phyloP scores from a whole-genome alignment of 129 eudicot species.

The Centrapalus pauciflorus region DNA sequence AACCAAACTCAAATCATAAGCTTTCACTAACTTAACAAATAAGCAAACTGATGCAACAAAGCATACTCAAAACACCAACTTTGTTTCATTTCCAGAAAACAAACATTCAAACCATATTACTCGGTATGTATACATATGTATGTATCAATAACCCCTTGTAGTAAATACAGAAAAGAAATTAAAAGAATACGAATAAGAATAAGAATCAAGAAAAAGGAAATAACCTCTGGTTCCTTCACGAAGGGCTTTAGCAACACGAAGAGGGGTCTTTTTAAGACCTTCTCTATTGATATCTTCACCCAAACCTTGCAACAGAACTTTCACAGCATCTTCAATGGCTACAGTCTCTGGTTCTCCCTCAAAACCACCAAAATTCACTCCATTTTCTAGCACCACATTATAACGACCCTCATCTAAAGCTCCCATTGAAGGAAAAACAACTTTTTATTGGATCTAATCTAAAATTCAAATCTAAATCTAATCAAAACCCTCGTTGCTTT shows the following conservation, averaged over 20 bases:
- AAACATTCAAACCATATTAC: background rate
- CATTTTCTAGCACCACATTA: slow-evolving; percentile 53
- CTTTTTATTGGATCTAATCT: slow-evolving; percentile 9
- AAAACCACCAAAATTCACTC: slow-evolving; percentile 42
- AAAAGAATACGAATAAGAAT: background rate
- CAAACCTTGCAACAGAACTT: slow-evolving; percentile 74
- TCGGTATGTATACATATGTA: too few species aligned
- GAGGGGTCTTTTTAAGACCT: slow-evolving; percentile 83
- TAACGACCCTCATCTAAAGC: slow-evolving; percentile 76
- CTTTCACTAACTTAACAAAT: background rate
- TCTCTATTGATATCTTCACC: slow-evolving; percentile 89
- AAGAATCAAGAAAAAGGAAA: background rate
- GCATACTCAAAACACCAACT: background rate
- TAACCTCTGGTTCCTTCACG: slow-evolving; percentile 85
- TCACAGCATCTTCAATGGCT: slow-evolving; percentile 78
- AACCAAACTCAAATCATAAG: background rate
- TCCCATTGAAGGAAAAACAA: slow-evolving; percentile 57
- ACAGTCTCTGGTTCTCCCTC: slow-evolving; percentile 47
- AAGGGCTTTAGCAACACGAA: slow-evolving; percentile 94
- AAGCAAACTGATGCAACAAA: background rate
- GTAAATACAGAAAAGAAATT: background rate
- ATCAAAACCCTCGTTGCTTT: background rate
- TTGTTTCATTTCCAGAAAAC: background rate
- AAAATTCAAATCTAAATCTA: slow-evolving; percentile 9
- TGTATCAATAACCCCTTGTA: background rate